Evolutionary conservation across 2,329 filamentous ascomycete species (phyloP).

Genomic region (Endocalyx cinctus): DNA sequence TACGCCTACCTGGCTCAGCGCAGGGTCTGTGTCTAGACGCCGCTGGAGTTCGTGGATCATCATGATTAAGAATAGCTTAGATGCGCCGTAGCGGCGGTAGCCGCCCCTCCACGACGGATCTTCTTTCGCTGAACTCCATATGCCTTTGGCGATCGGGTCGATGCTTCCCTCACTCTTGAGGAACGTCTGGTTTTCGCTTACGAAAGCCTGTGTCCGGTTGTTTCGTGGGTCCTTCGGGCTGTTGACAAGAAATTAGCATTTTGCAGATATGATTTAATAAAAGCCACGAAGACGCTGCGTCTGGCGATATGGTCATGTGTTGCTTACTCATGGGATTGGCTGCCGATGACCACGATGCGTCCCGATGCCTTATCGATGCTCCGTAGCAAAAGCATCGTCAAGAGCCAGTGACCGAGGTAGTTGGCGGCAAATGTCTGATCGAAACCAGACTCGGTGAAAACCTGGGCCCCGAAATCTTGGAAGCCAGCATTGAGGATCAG

Average conservation of each 20-base stretch:
- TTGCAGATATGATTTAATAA: not conserved
- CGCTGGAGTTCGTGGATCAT: conserved; percentile 8
- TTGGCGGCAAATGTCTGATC: conserved; percentile 10
- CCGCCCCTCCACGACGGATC: not conserved
- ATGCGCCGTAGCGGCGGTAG: conserved; percentile 12
- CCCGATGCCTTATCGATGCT: conserved; percentile 12
- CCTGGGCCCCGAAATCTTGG: conserved; percentile 11
- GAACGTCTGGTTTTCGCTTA: conserved; percentile 5
- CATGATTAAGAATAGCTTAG: conserved; percentile 11
- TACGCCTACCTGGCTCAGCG: conserved; percentile 2
- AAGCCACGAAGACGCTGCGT: no score
- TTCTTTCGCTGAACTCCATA: conserved; percentile 5
- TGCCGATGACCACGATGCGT: conserved; percentile 7
- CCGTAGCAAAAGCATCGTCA: conserved; percentile 11
- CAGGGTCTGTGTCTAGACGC: conserved; percentile 2
- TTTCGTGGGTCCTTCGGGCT: conserved; percentile 1
- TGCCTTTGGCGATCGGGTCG: conserved; percentile 8
- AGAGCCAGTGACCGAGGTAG: conserved; percentile 15
- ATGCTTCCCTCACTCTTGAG: no score
- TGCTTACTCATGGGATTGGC: conserved; percentile 8
- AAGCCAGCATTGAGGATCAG: conserved; percentile 23
- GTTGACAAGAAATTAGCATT: not conserved
- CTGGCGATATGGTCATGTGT: not conserved
- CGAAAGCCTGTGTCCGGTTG: conserved; percentile 1
- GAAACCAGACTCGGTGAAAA: conserved; percentile 8